Conservation (phyloP, 2,329 filamentous ascomycete genomes). For the Fusarium sp. region DNA sequence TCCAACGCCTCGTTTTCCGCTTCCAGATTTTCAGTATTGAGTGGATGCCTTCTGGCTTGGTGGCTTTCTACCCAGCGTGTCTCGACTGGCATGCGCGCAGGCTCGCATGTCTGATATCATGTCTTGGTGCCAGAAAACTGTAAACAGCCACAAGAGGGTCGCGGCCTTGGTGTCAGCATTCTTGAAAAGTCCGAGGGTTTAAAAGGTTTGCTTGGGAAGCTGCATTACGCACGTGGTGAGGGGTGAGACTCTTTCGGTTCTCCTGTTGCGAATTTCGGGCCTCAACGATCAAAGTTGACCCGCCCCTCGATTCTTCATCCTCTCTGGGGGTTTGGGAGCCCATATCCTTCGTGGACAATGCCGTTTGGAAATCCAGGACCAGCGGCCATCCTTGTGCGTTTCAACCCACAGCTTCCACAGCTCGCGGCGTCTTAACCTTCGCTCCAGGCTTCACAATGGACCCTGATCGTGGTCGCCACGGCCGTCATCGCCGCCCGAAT, state of each 20-base stretch:
- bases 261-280: neutral
- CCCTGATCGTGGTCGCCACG: slow-evolving; percentile 17
- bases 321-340: neutral
- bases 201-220: neutral
- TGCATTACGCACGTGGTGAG: neutral
- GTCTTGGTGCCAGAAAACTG: neutral
- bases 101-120: slow-evolving; percentile 10
- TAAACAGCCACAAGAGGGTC: slow-evolving; percentile 5
- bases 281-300: no score
- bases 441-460: slow-evolving; percentile 17
- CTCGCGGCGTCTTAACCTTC: neutral
- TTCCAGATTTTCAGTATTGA: neutral
- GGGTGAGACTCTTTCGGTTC: neutral
- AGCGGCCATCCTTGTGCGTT: slow-evolving; percentile 9
- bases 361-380: slow-evolving; percentile 5
- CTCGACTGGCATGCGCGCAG: neutral
- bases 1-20: neutral
- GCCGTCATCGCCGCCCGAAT: slow-evolving; percentile 30
- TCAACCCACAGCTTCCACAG: neutral
- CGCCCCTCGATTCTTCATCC: neutral
- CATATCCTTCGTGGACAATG: neutral
- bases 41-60: neutral
- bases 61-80: neutral
- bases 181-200: neutral
- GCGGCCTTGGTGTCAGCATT: slow-evolving; percentile 5